Evolutionary conservation across 2,329 filamentous ascomycete genomes (phyloP).

Genomic region (Pseudocercospora macadamiae): DNA sequence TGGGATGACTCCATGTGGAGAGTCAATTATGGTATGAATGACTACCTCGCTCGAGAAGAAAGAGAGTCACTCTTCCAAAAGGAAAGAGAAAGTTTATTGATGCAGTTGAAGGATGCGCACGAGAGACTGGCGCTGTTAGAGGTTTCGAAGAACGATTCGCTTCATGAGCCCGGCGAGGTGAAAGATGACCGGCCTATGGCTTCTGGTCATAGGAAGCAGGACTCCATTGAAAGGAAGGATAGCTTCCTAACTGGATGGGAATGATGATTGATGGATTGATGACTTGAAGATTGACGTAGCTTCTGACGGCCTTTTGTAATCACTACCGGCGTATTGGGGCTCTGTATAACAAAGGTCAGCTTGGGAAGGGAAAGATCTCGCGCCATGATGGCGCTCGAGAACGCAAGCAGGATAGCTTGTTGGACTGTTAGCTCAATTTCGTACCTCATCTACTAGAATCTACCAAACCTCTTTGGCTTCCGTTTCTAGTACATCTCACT

Average conservation of each 20-base stretch:
- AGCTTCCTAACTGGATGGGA: background rate
- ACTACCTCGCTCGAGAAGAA: background rate
- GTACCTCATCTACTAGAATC: background rate
- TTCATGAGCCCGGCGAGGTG: background rate
- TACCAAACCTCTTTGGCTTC: background rate
- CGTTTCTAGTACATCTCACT: too few relatives aligned
- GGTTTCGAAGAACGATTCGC: background rate
- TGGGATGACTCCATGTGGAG: background rate
- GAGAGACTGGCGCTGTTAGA: background rate
- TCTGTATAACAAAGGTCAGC: background rate
- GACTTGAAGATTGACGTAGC: background rate
- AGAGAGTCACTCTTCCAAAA: background rate
- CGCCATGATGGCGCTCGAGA: background rate
- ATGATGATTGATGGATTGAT: background rate
- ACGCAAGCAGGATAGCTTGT: background rate
- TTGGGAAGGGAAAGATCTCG: background rate
- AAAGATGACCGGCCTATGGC: background rate
- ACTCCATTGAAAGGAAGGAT: constrained; percentile 1
- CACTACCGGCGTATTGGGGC: background rate
- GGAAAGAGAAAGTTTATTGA: background rate
- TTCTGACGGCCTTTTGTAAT: constrained; percentile 1
- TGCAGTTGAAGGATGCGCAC: background rate
- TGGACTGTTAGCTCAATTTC: background rate
- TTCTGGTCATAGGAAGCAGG: background rate
- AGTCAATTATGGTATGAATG: background rate